phyloP scores from a whole-genome alignment of 805 yeast species.

The Wickerhamiella kazuoi region DNA sequence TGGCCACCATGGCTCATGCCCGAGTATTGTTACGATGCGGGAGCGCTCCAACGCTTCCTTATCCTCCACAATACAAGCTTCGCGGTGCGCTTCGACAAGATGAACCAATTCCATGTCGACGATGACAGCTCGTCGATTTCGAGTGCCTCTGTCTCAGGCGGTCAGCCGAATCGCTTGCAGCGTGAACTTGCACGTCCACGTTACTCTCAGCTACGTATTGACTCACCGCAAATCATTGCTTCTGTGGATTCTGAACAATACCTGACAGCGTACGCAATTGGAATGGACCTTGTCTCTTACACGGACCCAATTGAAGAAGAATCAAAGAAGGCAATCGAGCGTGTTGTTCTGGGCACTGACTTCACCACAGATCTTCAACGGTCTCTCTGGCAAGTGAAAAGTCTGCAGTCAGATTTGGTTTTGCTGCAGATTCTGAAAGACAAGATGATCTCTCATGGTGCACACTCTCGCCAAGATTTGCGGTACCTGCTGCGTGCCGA shows the following conservation, averaged over 20 bases:
- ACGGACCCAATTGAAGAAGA: slow-evolving; percentile 51
- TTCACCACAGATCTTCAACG: slow-evolving; percentile 36
- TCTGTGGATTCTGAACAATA: slow-evolving; percentile 62
- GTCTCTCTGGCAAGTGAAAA: slow-evolving; percentile 30
- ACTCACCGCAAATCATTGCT: slow-evolving; percentile 51
- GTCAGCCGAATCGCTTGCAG: slow-evolving; percentile 1
- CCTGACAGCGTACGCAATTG: slow-evolving; percentile 42
- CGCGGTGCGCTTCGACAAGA: slow-evolving; percentile 40
- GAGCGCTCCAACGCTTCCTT: slow-evolving; percentile 29
- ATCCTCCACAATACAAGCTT: slow-evolving; percentile 49
- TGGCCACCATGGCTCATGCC: slow-evolving; percentile 91
- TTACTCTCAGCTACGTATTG: slow-evolving; percentile 23
- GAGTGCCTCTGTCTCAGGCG: background rate
- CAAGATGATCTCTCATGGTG: slow-evolving; percentile 23
- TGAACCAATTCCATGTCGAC: slow-evolving; percentile 28
- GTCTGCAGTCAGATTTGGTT: slow-evolving; percentile 33
- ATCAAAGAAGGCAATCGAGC: slow-evolving; percentile 41
- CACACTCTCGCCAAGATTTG: background rate
- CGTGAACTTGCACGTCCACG: no score
- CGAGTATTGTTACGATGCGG: slow-evolving; percentile 45
- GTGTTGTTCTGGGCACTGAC: slow-evolving; percentile 52
- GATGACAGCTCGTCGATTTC: background rate
- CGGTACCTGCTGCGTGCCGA: slow-evolving; percentile 15
- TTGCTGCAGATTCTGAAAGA: slow-evolving; percentile 26
- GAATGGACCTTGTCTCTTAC: slow-evolving; percentile 48